These are phyloP conservation scores for Trichosanthes cucumerina DNA, from an alignment of 306 rosid species.

Conservation along the genomic window DNA sequence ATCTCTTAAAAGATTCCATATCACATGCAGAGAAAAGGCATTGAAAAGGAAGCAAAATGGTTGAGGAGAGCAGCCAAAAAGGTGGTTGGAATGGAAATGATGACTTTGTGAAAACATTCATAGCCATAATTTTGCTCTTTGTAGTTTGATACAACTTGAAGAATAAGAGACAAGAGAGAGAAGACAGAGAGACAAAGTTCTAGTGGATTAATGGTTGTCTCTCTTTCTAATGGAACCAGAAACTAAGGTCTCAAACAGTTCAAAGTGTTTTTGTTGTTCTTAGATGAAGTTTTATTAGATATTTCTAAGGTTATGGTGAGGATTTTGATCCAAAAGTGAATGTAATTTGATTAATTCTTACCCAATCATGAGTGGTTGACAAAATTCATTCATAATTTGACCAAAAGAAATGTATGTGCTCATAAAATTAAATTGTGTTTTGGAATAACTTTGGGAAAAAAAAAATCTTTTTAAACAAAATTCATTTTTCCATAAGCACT, in stretches of 20 bases:
- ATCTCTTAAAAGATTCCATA: neutral
- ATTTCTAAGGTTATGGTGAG: neutral
- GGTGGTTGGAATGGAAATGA: neutral
- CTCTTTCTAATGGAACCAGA: neutral
- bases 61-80: neutral
- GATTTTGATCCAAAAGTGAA: neutral
- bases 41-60: neutral
- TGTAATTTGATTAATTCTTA: neutral
- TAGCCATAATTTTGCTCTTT: neutral
- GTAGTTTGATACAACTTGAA: neutral
- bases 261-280: neutral
- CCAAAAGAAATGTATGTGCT: no score
- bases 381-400: neutral
- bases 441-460: no score
- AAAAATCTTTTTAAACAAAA: no score
- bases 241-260: neutral
- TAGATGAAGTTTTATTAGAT: neutral
- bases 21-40: neutral
- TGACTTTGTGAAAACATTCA: neutral
- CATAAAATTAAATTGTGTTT: no score
- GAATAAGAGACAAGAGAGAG: neutral
- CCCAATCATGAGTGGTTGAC: neutral
- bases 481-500: no score
- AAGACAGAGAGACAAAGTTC: neutral
- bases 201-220: neutral